Evolutionary conservation across 176 grass and related monocot genomes (phyloP).

Genomic region (Paspalum vaginatum): DNA sequence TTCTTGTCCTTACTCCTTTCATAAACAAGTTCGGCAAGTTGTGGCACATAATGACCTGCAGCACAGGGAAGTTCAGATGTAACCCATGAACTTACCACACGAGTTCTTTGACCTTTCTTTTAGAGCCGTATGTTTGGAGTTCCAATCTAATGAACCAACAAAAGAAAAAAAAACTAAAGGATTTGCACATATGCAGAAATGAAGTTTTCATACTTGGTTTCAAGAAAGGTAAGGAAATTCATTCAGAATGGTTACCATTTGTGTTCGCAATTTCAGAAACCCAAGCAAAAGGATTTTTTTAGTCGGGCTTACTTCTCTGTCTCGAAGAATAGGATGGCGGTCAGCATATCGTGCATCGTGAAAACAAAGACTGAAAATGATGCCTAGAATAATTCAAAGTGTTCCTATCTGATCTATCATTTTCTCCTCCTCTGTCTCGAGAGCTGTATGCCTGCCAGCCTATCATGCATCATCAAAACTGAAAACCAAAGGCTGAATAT

Average conservation of each 20-base stretch:
- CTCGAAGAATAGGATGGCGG: not conserved
- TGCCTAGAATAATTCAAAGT: not conserved
- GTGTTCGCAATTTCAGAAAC: not conserved
- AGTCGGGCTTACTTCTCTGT: not conserved
- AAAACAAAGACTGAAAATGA: conserved; percentile 1
- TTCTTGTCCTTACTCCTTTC: conserved; percentile 58
- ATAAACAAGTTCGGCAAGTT: conserved; percentile 74
- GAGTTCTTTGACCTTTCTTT: conserved; percentile 1
- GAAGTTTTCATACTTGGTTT: not conserved
- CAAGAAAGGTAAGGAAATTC: not conserved
- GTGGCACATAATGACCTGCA: conserved; percentile 91
- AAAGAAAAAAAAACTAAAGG: not conserved
- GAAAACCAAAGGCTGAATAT: conserved; percentile 1
- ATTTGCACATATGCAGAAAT: not conserved
- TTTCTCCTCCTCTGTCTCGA: not conserved
- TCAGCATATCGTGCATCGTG: not conserved
- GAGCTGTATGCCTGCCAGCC: not conserved
- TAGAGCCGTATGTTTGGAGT: not conserved
- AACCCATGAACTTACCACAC: not conserved
- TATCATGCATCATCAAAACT: not conserved
- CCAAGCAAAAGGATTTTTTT: not conserved
- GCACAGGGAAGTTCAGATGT: conserved; percentile 12
- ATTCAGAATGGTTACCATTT: not conserved
- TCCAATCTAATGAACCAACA: not conserved
- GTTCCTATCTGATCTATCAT: not conserved